Percentiles rank a stretch among this genome's conserved stretches.
Evolutionary conservation across 305 asterid genomes (phyloP).

Genomic region (Vinca major): DNA sequence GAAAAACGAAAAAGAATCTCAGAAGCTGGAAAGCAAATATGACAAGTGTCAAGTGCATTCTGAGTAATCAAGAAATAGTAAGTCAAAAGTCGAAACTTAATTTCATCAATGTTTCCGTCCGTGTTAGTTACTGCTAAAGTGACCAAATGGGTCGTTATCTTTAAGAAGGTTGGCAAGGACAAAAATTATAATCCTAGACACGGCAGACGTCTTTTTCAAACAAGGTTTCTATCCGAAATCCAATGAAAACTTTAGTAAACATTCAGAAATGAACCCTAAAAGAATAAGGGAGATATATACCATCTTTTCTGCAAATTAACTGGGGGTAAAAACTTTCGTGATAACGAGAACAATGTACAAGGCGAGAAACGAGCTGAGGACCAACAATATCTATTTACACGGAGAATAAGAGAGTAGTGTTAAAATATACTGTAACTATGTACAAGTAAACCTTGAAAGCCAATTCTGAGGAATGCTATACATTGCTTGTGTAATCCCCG

Average conservation of each 20-base stretch:
- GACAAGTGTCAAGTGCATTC: not conserved
- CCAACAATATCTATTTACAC: not conserved
- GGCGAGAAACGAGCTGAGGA: not conserved
- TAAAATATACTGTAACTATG: not conserved
- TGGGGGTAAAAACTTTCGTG: not conserved
- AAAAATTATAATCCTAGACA: not conserved
- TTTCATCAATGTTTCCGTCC: not conserved
- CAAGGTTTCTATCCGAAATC: not conserved
- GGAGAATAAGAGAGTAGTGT: not conserved
- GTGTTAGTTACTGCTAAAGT: not conserved
- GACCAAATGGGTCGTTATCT: not conserved
- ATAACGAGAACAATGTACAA: not conserved
- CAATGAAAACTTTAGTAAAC: not conserved
- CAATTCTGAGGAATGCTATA: conserved; percentile 5
- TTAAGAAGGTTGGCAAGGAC: not conserved
- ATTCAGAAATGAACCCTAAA: not conserved
- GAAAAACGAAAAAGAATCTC: no score
- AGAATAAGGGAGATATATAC: not conserved
- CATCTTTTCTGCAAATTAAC: not conserved
- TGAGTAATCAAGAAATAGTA: not conserved
- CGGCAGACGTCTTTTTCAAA: not conserved
- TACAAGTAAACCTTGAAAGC: not conserved
- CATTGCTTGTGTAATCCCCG: not conserved
- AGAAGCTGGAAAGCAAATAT: not conserved
- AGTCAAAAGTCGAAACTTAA: not conserved